phyloP scores from a whole-genome alignment of 2,329 filamentous ascomycete species.

The Ceratocystis albifundus region DNA sequence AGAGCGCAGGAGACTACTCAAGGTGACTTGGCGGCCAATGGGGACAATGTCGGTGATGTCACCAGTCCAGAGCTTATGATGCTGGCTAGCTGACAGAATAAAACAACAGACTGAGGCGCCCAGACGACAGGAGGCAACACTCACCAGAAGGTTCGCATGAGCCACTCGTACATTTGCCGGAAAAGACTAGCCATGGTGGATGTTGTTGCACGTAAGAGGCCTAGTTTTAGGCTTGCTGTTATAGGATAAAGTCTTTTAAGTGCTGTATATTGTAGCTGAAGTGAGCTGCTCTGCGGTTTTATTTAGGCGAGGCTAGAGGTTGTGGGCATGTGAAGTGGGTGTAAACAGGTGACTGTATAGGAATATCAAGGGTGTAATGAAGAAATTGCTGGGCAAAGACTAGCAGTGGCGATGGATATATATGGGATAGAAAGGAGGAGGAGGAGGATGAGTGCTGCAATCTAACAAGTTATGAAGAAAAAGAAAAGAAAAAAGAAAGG shows the following conservation, averaged over 20 bases:
- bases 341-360: not conserved
- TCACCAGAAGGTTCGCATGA: conserved; percentile 94
- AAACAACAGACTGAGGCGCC: not conserved
- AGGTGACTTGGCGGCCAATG: not conserved
- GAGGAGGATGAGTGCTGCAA: not conserved
- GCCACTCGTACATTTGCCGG: conserved; percentile 93
- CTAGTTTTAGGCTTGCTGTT: not conserved
- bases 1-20: not conserved
- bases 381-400: not conserved
- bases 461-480: not conserved
- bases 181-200: conserved; percentile 77
- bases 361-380: not conserved
- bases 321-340: not conserved
- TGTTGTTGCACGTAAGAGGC: conserved; percentile 24
- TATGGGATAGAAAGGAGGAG: not conserved
- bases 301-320: not conserved
- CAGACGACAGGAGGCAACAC: conserved; percentile 28
- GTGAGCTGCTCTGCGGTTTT: not conserved
- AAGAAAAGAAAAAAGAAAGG: not conserved
- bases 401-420: not conserved
- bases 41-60: not conserved
- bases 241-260: not conserved
- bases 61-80: not conserved
- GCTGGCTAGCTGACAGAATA: not conserved
- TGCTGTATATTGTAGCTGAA: not conserved